Evolutionary conservation across 345 rosid genomes (phyloP), one percentile per base, ranked within the genome.

Genomic region (Gossypium ekmanianum): DNA sequence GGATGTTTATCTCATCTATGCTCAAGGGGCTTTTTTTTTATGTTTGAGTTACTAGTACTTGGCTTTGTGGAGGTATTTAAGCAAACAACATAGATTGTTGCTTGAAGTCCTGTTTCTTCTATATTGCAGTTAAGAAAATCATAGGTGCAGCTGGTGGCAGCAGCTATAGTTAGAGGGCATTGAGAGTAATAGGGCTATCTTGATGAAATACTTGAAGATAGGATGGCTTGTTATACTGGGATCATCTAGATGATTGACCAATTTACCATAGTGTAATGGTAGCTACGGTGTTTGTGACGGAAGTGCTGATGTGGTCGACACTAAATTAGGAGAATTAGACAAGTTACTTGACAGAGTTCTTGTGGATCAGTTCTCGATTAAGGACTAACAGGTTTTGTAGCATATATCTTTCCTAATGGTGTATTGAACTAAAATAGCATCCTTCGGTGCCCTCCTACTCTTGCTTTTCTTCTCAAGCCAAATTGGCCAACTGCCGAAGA

Each of bases 241-340:
- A 72, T 18, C 64, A 39, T 56, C 51, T 18, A 41, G n/a, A 39
- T 54, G 63, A n/a, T 5, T 18, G 50, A 7, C 34, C n/a, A 39
- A 14, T 18, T 18, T 29, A 12, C 34, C 11, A 39, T 18, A 12
- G 1, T 34, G 34, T 55, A 1, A 39, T 71, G 34, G 12, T 56
- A 39, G 34, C 8, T 20, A 56, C 43, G 52, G 34, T 41, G 64
- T 55, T 34, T 5, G 22, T 43, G n/a, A 57, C 26, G 47, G 26
- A 51, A 51, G 11, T 52, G 14, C 13, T 27, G 47, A 52, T 16
- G 8, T 27, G 22, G 17, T 16, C 26, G 29, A 29, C 16, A 17
- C 47, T 69, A 7, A 47, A 47, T 24, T 68, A 3, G 61, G 26
- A 69, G 45, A 51, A 69, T 51, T 27, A 69, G 61, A 69, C 52